Evolutionary conservation across 345 rosid genomes (phyloP), one percentile per base, ranked within the genome.

Genomic region (Capsella bursapastoris): DNA sequence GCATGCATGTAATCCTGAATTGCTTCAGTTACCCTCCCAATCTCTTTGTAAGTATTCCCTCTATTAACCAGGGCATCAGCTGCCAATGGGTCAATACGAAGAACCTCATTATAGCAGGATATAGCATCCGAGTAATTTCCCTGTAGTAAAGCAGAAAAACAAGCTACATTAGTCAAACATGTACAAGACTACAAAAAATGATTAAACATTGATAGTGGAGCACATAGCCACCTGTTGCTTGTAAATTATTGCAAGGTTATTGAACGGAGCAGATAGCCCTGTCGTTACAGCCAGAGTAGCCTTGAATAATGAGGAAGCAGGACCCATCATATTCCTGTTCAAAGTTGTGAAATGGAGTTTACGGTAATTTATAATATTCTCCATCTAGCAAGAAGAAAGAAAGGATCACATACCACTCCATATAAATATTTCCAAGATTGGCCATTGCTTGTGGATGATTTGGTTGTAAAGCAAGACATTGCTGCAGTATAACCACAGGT

Each of bases 11-110:
- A 96, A 75, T 96, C 99, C 73, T 96, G 98, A 67, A 96, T 92
- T 22, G 99, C 99, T 77, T 96, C 99, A 74, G 76, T 85, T 37
- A 92, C 96, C 82, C 98, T 86, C 66, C 99, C 98, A 68, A 90
- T 83, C 86, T 96, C 99, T 79, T 96, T 96, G 80, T 79, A 96
- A 29, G 98, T 96, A 80, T 96, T 96, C 40, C 99, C 98, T 80
- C 99, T 84, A 79, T 96, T 96, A 47, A 96, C 97, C 61, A 90
- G 96, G 49, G 94, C 99, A 83, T 96, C 99, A 67, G 98, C 98
- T 40, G 98, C 99, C 83, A 84, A 65, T 28, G 99, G 99, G 80
- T 96, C 99, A 77, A 96, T 96, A 34, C 96, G 91, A 16, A 96
- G 96, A 76, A 92, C 97, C 82, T 96, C 98, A 78, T 87, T 92